Evolutionary conservation across 2,329 filamentous ascomycete genomes (phyloP), one percentile per base, ranked within the genome.

Genomic region (Colletotrichum gloeosporioides): DNA sequence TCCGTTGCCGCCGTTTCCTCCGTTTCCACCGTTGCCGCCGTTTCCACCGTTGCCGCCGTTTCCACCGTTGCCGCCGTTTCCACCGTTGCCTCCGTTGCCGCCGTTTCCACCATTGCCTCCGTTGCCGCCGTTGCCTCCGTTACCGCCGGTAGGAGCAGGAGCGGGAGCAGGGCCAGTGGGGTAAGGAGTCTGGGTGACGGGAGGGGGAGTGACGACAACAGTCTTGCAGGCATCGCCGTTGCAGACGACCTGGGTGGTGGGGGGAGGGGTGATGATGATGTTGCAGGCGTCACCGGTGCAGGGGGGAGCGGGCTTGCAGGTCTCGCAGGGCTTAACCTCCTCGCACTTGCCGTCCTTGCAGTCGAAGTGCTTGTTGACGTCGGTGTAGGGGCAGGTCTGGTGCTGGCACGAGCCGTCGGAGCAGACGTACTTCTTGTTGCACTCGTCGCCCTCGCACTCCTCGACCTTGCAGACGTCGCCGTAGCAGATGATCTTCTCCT

Each of bases 281-380:
- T 80, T 73, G 83, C 84, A 85, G 36, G 82, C 76, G 22, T 82
- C 80, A 74, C 82, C 80, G 77, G 79, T 78, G 80, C 80, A 85
- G 29, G 82, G 76, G 27, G 73, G 73, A 34, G 61, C 8, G 12
- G 81, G 70, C 59, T 80, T 80, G 34, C 84, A 86, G 79, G 81
- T 78, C 39, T 78, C 78, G 64, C 78, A 73, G 80, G 81, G 82
- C 67, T 80, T 77, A 78, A 81, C 81, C 31, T 79, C 70, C 22
- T 75, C 73, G 79, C 84, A 86, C 71, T 82, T 78, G 71, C 78
- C 79, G 62, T 81, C 80, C 76, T 79, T 79, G 82, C 83, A 86
- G 79, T 82, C 78, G 67, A 84, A 77, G 81, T 85, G 85, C 75
- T 81, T 81, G 69, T 78, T 66, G 39, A 25, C 57, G 73, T 81